Percentiles rank a stretch among this genome's conserved stretches.
Evolutionary conservation across 1,284 basidiomycete genomes (phyloP).

Genomic region (Agroathelia rolfsii): DNA sequence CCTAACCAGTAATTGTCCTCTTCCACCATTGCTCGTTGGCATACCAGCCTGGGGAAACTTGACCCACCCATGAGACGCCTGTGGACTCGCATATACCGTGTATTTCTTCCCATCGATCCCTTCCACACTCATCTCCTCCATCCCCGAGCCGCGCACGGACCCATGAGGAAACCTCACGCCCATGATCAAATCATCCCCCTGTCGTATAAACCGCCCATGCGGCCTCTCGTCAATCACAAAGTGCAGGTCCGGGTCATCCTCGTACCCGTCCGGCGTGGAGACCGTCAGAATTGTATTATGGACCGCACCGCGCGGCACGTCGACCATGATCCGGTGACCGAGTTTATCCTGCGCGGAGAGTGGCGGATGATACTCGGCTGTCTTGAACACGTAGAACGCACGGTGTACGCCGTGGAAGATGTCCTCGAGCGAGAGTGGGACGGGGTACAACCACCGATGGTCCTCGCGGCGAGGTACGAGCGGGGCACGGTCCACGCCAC

Average conservation of each 20-base stretch:
- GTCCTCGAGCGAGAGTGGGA: conserved; percentile 77
- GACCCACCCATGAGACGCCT: no score
- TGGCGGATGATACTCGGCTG: no score
- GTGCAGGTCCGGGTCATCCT: no score
- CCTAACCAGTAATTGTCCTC: no score
- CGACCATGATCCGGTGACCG: conserved; percentile 67
- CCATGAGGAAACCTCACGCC: conserved; percentile 63
- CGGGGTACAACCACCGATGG: conserved; percentile 40
- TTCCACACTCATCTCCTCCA: conserved; percentile 43
- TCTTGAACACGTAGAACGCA: conserved; percentile 75
- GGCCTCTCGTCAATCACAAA: conserved; percentile 73
- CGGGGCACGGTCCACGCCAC: no score
- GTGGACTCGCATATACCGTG: no score
- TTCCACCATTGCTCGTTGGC: no score
- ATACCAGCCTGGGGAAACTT: no score
- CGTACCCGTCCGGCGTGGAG: no score
- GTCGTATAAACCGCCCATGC: conserved; percentile 60
- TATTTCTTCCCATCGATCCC: conserved; percentile 69
- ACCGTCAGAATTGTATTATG: conserved; percentile 66
- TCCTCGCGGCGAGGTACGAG: no score
- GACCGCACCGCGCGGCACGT: conserved; percentile 63
- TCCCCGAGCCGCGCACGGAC: conserved; percentile 44
- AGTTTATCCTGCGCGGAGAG: conserved; percentile 51
- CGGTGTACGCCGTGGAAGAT: conserved; percentile 76
- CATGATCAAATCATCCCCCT: conserved; percentile 65